Evolutionary conservation across 1,284 basidiomycete genomes (phyloP).

Genomic region (Cystobasidium slooffiae): DNA sequence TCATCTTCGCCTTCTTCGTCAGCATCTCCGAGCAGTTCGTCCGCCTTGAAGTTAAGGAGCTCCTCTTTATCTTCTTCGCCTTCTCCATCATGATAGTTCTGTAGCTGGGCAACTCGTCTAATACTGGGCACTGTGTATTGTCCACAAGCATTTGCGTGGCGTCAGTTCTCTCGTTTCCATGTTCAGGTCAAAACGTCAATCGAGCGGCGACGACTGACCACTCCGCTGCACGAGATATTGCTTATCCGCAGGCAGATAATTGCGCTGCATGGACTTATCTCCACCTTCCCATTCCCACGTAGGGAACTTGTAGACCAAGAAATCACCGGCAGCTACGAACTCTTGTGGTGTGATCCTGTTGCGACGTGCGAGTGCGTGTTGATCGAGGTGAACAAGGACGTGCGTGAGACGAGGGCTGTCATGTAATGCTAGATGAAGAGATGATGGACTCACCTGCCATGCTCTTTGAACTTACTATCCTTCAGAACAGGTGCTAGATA

Average conservation of each 20-base stretch:
- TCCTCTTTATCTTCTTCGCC: conserved; percentile 94
- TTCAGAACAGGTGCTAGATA: conserved; percentile 93
- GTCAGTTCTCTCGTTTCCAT: background rate
- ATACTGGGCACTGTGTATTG: conserved; percentile 82
- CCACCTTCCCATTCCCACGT: conserved; percentile 72
- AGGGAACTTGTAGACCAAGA: conserved; percentile 81
- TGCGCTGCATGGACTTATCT: conserved; percentile 78
- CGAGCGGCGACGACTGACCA: conserved; percentile 56
- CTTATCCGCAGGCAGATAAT: conserved; percentile 91
- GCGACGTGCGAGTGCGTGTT: background rate
- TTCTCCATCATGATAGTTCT: conserved; percentile 84
- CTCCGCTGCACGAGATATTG: conserved; percentile 94
- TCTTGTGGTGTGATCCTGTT: conserved; percentile 68
- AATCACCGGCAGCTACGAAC: conserved; percentile 93
- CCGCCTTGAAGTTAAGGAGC: conserved; percentile 64
- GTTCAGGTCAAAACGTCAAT: background rate
- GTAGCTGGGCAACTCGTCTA: conserved; percentile 83
- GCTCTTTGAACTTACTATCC: conserved; percentile 99
- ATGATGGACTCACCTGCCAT: conserved; percentile 75
- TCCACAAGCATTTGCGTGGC: too few relatives aligned
- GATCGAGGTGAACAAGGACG: background rate
- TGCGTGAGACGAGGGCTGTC: conserved; percentile 18
- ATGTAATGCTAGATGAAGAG: conserved; percentile 71
- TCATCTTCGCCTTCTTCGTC: conserved; percentile 54
- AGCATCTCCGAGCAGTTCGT: conserved; percentile 59